Conservation (phyloP, 306 rosid genomes). For the Cicer cuneatum region DNA sequence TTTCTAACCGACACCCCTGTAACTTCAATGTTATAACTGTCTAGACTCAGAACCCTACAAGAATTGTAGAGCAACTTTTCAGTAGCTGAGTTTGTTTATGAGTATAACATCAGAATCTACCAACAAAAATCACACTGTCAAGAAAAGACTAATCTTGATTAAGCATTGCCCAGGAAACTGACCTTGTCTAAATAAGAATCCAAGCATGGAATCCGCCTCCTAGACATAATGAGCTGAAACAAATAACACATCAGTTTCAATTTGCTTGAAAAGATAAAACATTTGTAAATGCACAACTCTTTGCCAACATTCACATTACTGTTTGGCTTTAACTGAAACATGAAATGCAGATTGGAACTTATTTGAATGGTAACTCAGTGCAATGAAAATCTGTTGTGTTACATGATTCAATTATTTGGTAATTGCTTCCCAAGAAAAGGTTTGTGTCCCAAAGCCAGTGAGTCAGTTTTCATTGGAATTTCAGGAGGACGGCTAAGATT, state of each 20-base stretch:
- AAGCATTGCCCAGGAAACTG: constrained; percentile 22
- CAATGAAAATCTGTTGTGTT: not conserved
- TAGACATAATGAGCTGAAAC: constrained; percentile 91
- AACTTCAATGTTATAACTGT: constrained; percentile 7
- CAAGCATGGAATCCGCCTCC: constrained; percentile 94
- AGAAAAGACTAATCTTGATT: constrained; percentile 22
- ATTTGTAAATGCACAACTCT: constrained; percentile 22
- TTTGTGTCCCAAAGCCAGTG: constrained; percentile 18
- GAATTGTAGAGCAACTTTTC: not conserved
- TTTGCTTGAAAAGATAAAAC: constrained; percentile 28
- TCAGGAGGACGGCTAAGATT: constrained; percentile 33
- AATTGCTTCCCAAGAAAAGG: constrained; percentile 8
- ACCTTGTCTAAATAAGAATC: constrained; percentile 98
- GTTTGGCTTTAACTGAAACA: constrained; percentile 4
- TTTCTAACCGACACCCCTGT: constrained; percentile 4
- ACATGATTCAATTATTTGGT: constrained; percentile 32
- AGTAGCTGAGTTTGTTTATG: not conserved
- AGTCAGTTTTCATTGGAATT: constrained; percentile 10
- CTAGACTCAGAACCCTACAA: constrained; percentile 10
- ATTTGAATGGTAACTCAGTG: constrained; percentile 6
- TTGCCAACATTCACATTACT: not conserved
- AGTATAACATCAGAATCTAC: constrained; percentile 19
- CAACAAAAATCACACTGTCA: constrained; percentile 20
- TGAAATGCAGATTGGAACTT: constrained; percentile 17
- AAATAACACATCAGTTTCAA: constrained; percentile 38